Base-by-base conservation (phyloP, 805 yeast genomes). In the Metschnikowia proteae region DNA sequence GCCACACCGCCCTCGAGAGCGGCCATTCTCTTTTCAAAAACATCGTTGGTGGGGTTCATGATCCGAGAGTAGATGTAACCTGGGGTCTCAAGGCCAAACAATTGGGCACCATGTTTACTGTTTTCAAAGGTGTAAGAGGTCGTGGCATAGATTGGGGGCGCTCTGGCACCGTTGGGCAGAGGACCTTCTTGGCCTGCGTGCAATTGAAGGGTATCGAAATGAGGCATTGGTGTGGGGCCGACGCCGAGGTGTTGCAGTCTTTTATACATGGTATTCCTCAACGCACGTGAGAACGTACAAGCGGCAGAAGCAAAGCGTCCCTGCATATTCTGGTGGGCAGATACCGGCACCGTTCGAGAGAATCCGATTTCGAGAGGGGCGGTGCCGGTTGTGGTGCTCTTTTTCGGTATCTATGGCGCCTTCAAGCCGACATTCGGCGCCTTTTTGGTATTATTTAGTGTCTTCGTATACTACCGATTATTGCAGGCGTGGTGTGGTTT, bases 1-100 rank as follows among this genome's bases (percentile, higher is more conserved):
- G 86, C 96, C 45, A 83, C 84, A 63, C 98, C 99, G 49, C 86
- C 85, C 71, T 92, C 99, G 52, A 92, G 79, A 45, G 95, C 95
- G 47, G 97, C 95, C 51, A 92, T 78, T 72, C 99, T 81, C 66
- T 87, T 81, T 71, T 92, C 99, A 54, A 92, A 86, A 26, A 87
- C 92, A 60, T 86, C 96, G 50, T 79, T 84, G 51, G 99, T 92
- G 54, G 99, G 99, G 74, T 92, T 92, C 80, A 81, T 84, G 58
- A 92, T 76, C 66, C 99, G 82, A 9, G 96, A 84, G 75, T 92
- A 94, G 59, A 91, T 86, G 73, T 75, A 86, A 43, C 97, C 97
- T 13, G 86, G 84, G 43, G 82, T 86, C 66, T 87, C 83, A 50
- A 92, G 76, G 36, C 91, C 95, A 58, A 92, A 92, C 53, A 90